A percentile compares a stretch with the other conserved stretches of the same genome.
These are phyloP conservation scores for Lagenidium sp. DNA, from an alignment of 352 stramenopile genomes.

Conservation along the genomic window DNA sequence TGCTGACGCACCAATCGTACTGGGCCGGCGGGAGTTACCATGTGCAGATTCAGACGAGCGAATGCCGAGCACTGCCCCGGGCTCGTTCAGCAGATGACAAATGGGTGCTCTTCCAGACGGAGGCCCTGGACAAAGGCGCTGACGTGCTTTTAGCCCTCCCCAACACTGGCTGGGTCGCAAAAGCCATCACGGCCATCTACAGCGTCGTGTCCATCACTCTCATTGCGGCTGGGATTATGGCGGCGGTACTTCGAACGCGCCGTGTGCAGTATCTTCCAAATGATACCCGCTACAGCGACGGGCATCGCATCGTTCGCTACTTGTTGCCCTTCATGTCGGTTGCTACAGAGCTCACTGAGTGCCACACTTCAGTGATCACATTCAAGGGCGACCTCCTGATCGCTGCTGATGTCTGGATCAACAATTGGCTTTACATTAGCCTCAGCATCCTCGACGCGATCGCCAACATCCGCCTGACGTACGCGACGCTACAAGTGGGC, in stretches of 20 bases:
- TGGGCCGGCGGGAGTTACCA: conserved; percentile 25
- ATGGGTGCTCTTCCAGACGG: conserved; percentile 13
- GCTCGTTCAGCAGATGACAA: conserved; percentile 1
- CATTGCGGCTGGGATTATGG: conserved; percentile 9
- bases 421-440: conserved; percentile 13
- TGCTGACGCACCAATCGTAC: conserved; percentile 20
- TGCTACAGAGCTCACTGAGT: not conserved
- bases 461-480: conserved; percentile 2
- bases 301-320: not conserved
- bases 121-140: conserved; percentile 8
- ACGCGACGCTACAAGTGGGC: conserved; percentile 9
- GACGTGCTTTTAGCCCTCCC: conserved; percentile 7
- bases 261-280: conserved; percentile 11
- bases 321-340: conserved; percentile 13
- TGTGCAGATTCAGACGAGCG: conserved; percentile 27
- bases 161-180: conserved; percentile 10
- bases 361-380: conserved; percentile 16
- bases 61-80: conserved; percentile 14
- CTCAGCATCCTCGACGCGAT: conserved; percentile 10
- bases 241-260: not conserved
- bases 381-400: conserved; percentile 1
- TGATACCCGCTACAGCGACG: not conserved
- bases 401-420: conserved; percentile 12
- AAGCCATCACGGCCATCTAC: conserved; percentile 13
- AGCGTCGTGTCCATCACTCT: conserved; percentile 18